phyloP scores from a whole-genome alignment of 2,329 filamentous ascomycete genomes.

The Corinectria fuckeliana region DNA sequence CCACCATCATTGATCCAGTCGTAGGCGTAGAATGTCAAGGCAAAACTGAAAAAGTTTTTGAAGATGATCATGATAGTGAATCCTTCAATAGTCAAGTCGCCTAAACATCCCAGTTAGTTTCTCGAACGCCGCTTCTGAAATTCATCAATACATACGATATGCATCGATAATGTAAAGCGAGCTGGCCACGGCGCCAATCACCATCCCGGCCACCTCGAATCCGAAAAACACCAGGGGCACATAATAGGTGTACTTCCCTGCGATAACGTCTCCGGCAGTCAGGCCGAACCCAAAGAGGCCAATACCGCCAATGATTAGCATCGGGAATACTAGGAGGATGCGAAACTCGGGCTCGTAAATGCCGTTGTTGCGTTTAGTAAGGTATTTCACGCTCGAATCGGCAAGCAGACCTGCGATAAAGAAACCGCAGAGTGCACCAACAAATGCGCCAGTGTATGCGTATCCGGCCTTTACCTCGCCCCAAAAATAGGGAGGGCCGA shows the following conservation, averaged over 20 bases:
- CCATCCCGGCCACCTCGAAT: slow-evolving; percentile 87
- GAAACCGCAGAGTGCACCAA: slow-evolving; percentile 83
- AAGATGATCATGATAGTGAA: slow-evolving; percentile 92
- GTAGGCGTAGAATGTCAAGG: slow-evolving; percentile 82
- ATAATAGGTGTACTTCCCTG: slow-evolving; percentile 69
- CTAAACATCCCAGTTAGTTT: slow-evolving; percentile 46
- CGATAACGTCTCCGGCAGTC: slow-evolving; percentile 66
- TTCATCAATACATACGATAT: slow-evolving; percentile 72
- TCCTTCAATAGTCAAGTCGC: slow-evolving; percentile 81
- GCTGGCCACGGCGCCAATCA: slow-evolving; percentile 85
- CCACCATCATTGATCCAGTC: slow-evolving; percentile 77
- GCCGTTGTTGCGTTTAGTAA: slow-evolving; percentile 79
- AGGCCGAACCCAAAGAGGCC: slow-evolving; percentile 87
- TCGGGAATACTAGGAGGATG: slow-evolving; percentile 81
- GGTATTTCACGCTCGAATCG: slow-evolving; percentile 72
- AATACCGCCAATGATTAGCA: slow-evolving; percentile 77
- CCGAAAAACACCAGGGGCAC: slow-evolving; percentile 83
- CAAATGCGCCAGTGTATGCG: slow-evolving; percentile 83
- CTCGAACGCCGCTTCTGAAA: background rate
- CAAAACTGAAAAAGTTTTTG: slow-evolving; percentile 93
- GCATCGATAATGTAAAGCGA: slow-evolving; percentile 92
- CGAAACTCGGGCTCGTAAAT: slow-evolving; percentile 93
- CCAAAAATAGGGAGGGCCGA: slow-evolving; percentile 83
- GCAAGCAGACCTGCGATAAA: slow-evolving; percentile 74
- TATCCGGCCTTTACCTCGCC: slow-evolving; percentile 83